Percentiles rank a stretch among this genome's conserved stretches.
Evolutionary conservation across 2,329 filamentous ascomycete genomes (phyloP).

Genomic region (Penicillium sp.): DNA sequence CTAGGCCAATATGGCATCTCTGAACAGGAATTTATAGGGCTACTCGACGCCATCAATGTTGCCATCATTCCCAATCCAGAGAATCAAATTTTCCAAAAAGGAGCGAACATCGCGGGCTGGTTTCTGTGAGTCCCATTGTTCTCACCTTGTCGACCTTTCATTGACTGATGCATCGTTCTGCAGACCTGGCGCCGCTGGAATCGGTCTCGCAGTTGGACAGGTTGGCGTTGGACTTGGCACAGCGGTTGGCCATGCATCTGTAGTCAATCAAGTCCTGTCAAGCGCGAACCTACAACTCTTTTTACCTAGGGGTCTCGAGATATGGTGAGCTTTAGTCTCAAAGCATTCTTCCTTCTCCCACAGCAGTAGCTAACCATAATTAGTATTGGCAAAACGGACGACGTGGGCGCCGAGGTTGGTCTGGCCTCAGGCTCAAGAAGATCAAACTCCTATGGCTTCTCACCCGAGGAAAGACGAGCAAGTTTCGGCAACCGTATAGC

Average conservation of each 20-base stretch:
- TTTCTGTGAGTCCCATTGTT: neutral
- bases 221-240: neutral
- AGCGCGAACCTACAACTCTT: neutral
- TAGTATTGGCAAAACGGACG: neutral
- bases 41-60: neutral
- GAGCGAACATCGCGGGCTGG: neutral
- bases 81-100: neutral
- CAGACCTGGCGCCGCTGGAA: neutral
- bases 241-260: neutral
- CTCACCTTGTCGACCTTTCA: too few relatives aligned
- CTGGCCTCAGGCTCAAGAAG: neutral
- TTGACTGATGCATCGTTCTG: neutral
- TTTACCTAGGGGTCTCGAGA: neutral
- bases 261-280: neutral
- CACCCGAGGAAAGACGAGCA: neutral
- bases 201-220: neutral
- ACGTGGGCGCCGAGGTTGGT: neutral
- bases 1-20: neutral
- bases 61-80: neutral
- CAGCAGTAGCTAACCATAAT: neutral
- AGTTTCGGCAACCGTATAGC: neutral
- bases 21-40: neutral
- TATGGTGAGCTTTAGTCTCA: neutral
- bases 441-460: neutral
- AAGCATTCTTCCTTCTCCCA: neutral